Evolutionary conservation across 2,329 filamentous ascomycete species (phyloP).

Genomic region (Ceratocystiopsis minuta): DNA sequence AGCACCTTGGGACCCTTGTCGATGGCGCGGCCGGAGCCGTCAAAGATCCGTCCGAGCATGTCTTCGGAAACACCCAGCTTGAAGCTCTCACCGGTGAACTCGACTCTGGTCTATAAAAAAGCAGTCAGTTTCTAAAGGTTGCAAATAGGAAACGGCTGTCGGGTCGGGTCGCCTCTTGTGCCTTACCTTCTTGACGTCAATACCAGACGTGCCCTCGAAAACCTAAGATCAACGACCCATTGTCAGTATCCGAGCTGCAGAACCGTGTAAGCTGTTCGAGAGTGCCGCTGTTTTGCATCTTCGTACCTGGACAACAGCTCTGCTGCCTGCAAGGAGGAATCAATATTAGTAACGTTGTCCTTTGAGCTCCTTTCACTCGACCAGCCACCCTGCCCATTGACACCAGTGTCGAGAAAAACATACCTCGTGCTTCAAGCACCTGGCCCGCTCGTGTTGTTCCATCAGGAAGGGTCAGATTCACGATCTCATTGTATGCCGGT

Average conservation of each 20-base stretch:
- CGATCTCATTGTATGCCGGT: constrained; percentile 94
- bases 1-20: constrained; percentile 98
- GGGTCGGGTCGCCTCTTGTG: background rate
- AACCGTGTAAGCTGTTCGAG: no score
- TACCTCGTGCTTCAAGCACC: constrained; percentile 92
- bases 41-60: constrained; percentile 97
- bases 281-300: no score
- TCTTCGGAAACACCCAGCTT: constrained; percentile 98
- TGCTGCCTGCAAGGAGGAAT: constrained; percentile 46
- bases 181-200: constrained; percentile 94
- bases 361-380: no score
- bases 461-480: constrained; percentile 87
- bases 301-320: constrained; percentile 92
- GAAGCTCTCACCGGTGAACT: constrained; percentile 91
- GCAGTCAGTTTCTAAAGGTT: background rate
- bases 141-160: background rate
- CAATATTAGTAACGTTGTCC: background rate
- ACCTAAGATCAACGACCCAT: no score
- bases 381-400: no score
- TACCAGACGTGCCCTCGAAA: constrained; percentile 90
- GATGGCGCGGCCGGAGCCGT: constrained; percentile 93
- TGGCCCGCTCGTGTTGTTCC: constrained; percentile 85
- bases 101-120: constrained; percentile 65
- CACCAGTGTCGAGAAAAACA: constrained; percentile 9
- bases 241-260: no score